Percentiles rank a stretch among this genome's conserved stretches.
phyloP scores from a whole-genome alignment of 2,329 filamentous ascomycete genomes.

The Balansia obtecta region DNA sequence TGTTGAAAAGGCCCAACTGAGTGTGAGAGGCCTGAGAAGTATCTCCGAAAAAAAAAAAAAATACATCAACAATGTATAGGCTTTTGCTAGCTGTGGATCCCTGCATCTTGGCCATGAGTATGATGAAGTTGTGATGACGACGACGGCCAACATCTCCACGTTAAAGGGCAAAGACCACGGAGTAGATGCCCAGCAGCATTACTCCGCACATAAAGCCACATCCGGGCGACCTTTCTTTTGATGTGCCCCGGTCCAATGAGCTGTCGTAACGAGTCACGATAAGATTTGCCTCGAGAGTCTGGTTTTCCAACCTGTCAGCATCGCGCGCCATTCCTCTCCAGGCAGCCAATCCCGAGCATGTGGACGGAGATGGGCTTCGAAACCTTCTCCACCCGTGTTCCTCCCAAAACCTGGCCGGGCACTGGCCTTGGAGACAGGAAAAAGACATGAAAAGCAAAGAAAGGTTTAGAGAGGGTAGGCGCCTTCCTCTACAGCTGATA shows the following conservation, averaged over 20 bases:
- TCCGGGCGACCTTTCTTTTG: background rate
- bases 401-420: background rate
- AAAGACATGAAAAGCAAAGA: background rate
- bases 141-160: background rate
- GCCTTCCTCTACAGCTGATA: background rate
- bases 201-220: no score
- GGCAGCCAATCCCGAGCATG: background rate
- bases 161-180: background rate
- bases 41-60: no score
- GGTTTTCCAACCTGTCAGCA: background rate
- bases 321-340: constrained; percentile 1
- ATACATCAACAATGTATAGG: background rate
- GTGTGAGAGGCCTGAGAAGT: no score
- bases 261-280: background rate
- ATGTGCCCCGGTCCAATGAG: background rate
- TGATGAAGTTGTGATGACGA: background rate
- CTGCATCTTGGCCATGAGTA: background rate
- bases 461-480: no score
- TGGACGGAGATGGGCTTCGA: background rate
- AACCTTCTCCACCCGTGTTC: background rate
- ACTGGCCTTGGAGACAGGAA: background rate
- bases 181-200: background rate
- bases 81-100: background rate
- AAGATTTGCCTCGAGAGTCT: background rate
- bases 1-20: no score